These are phyloP conservation scores for Clonostachys sp. DNA, from an alignment of 2,329 filamentous ascomycete genomes.

Conservation along the genomic window DNA sequence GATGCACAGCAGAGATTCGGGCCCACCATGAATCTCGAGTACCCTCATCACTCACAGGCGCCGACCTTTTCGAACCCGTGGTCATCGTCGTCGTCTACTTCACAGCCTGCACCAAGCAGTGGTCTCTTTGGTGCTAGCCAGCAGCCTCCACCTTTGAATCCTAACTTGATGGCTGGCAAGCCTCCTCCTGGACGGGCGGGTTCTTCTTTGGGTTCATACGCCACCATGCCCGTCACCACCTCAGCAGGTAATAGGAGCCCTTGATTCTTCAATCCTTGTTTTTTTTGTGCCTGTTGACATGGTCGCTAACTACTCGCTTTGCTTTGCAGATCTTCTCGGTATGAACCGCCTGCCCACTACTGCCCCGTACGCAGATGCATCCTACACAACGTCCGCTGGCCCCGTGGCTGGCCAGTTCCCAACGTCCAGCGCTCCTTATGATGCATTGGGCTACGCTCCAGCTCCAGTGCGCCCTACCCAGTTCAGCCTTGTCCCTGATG, in stretches of 20 bases:
- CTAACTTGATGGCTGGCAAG: constrained; percentile 47
- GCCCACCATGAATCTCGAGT: constrained; percentile 73
- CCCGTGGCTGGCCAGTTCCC: constrained; percentile 63
- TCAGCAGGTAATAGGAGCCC: constrained; percentile 64
- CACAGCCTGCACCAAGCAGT: constrained; percentile 44
- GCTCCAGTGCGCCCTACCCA: constrained; percentile 53
- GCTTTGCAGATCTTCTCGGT: constrained; percentile 59
- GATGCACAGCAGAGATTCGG: constrained; percentile 82
- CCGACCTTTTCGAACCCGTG: constrained; percentile 90
- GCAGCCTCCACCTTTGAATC: constrained; percentile 34
- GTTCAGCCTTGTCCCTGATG: constrained; percentile 52
- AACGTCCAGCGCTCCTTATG: constrained; percentile 63
- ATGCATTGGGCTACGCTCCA: constrained; percentile 70
- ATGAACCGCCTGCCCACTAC: constrained; percentile 60
- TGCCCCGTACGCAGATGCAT: constrained; percentile 66
- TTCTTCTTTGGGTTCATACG: constrained; percentile 60
- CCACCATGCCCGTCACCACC: constrained; percentile 59
- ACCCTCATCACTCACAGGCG: constrained; percentile 35
- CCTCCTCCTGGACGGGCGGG: constrained; percentile 46
- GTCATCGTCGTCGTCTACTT: constrained; percentile 52
- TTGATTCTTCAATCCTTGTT: constrained; percentile 27
- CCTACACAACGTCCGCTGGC: constrained; percentile 64
- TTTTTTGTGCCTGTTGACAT: constrained; percentile 54
- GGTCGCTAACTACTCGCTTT: neutral
- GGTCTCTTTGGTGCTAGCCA: constrained; percentile 60